A percentile compares a stretch with the other conserved stretches of the same genome.
These are phyloP conservation scores for Pseudopediastrum boryanum DNA, from an alignment of 139 green algal species.

Conservation along the genomic window DNA sequence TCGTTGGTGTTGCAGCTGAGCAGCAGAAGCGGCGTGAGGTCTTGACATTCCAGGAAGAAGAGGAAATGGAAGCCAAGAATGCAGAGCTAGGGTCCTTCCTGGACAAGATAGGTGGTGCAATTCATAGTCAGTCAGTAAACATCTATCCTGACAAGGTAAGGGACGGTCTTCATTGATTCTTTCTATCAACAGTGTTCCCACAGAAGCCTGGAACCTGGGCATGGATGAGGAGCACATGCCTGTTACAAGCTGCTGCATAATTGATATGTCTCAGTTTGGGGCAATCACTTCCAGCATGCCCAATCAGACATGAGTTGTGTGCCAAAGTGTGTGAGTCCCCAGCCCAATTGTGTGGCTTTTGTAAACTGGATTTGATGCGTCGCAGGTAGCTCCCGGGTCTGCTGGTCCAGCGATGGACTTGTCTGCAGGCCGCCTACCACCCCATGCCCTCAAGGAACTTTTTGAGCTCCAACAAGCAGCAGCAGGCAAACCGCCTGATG, in stretches of 20 bases:
- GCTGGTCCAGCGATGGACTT: no score
- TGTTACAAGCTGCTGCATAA: not conserved
- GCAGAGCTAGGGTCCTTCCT: conserved; percentile 1
- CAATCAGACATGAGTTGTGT: no score
- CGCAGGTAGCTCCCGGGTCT: not conserved
- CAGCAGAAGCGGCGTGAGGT: not conserved
- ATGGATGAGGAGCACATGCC: not conserved
- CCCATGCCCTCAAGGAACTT: conserved; percentile 10
- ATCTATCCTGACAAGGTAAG: conserved; percentile 11
- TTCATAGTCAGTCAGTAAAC: conserved; percentile 5
- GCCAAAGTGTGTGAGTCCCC: not conserved
- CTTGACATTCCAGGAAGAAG: conserved; percentile 22
- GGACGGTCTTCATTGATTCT: not conserved
- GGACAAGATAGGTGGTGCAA: conserved; percentile 18
- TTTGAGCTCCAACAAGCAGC: conserved; percentile 19
- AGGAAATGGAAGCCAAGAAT: conserved; percentile 13
- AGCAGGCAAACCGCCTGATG: conserved; percentile 13
- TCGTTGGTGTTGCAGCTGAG: conserved; percentile 10
- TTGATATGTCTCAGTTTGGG: not conserved
- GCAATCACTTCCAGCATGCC: no score
- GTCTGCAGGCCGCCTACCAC: conserved; percentile 5
- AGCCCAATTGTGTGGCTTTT: not conserved
- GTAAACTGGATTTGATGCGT: not conserved
- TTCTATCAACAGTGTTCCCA: not conserved
- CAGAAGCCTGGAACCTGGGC: not conserved